phyloP scores from a whole-genome alignment of 2,329 filamentous ascomycete species.

The Penicillium sp. region DNA sequence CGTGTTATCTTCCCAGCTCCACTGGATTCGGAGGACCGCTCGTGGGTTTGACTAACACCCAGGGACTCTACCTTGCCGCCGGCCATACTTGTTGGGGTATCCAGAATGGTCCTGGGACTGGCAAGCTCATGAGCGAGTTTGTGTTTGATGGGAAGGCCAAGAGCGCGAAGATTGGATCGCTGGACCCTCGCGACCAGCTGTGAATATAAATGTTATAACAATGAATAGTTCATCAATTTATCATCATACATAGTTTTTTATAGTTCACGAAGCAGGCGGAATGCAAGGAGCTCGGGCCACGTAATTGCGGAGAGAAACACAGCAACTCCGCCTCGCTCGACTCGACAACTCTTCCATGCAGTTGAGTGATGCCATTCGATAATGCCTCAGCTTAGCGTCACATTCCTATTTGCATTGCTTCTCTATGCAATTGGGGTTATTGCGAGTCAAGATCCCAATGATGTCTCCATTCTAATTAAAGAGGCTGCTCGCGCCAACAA shows the following conservation, averaged over 20 bases:
- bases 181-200: slow-evolving; percentile 61
- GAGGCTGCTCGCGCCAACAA: slow-evolving; percentile 54
- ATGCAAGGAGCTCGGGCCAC: slow-evolving; percentile 30
- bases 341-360: slow-evolving; percentile 21
- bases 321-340: slow-evolving; percentile 15
- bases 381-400: slow-evolving; percentile 30
- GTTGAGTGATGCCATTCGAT: slow-evolving; percentile 21
- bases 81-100: slow-evolving; percentile 99
- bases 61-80: slow-evolving; percentile 72
- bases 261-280: background rate
- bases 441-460: slow-evolving; percentile 25
- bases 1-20: slow-evolving; percentile 86
- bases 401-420: slow-evolving; percentile 24
- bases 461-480: slow-evolving; percentile 34
- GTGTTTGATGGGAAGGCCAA: slow-evolving; percentile 65
- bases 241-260: too few species aligned
- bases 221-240: too few species aligned
- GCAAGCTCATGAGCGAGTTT: slow-evolving; percentile 72
- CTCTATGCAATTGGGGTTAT: slow-evolving; percentile 27
- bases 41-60: slow-evolving; percentile 66
- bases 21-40: slow-evolving; percentile 60
- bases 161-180: slow-evolving; percentile 59
- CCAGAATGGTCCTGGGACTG: slow-evolving; percentile 86
- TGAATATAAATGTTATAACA: slow-evolving; percentile 16
- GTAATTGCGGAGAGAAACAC: slow-evolving; percentile 31